Evolutionary conservation across 352 stramenopile species (phyloP), one percentile per base, ranked within the genome.

Genomic region (Phytophthora sp.): DNA sequence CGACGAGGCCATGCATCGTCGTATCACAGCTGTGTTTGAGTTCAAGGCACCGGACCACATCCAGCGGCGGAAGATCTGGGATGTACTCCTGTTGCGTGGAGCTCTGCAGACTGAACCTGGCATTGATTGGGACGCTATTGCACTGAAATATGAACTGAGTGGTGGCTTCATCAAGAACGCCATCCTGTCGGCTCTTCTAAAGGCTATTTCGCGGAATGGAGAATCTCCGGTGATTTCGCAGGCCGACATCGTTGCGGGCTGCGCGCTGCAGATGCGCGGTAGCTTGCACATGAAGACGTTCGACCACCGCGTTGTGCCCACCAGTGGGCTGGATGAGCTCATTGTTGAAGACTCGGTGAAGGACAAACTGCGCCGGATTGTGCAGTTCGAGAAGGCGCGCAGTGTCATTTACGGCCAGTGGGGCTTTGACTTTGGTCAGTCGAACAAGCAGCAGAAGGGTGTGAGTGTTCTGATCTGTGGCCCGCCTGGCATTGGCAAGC

Each of bases 161-260:
- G 89, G 89, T 38, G 89, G 87, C 3, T 97, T 97, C 65, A 97
- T 97, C 72, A 95, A 97, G 74, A 97, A 97, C 55, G 87, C 89
- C 30, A 91, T 97, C 51, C 61, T 96, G 11, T 93, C 87, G 30
- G 84, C 87, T 41, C 72, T 96, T 30, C 59, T 97, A 15, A 89
- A 86, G 35, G 87, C 88, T 20, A 91, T 94, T 39, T 82, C 79
- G 12, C 74, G 86, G 18, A 61, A 88, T 45, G 53, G 65, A 2
- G 76, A 85, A 38, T 52, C 73, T 0, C 84, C 84, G 0, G 82
- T 93, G 32, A 89, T 96, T 51, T 77, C 65, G 18, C 82, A 96
- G 39, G 79, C 74, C 0, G 89, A 96, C 45, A 82, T 96, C 37
- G 82, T 94, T 21, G 62, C 80, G 0, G 87, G 87, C 5, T 96